These are phyloP conservation scores for Didymella arachidicola DNA, from an alignment of 2,329 filamentous ascomycete genomes.

Conservation along the genomic window DNA sequence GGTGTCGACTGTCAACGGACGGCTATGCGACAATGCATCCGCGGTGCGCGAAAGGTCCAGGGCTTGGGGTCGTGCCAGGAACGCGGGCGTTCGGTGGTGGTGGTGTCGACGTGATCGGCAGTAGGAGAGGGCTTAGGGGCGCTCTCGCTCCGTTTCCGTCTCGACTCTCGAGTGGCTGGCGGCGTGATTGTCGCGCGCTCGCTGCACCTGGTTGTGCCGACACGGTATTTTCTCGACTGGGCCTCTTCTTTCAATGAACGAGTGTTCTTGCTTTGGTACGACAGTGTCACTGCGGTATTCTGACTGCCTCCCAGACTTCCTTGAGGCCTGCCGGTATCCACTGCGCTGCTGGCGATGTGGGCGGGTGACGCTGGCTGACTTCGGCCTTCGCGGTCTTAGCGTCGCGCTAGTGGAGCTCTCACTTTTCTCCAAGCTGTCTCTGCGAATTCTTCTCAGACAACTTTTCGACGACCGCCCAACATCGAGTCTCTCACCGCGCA, in stretches of 20 bases:
- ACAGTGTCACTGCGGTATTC: background rate
- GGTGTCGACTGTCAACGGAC: conserved; percentile 31
- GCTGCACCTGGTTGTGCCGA: conserved; percentile 1
- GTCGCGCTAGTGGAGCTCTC: conserved; percentile 26
- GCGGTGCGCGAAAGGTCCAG: conserved; percentile 33
- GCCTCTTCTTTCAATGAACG: background rate
- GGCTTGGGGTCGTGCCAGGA: conserved; percentile 37
- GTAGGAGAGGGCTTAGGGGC: conserved; percentile 6
- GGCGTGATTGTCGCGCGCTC: conserved; percentile 11
- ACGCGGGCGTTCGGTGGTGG: conserved; percentile 24
- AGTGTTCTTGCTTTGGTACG: background rate
- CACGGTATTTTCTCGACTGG: background rate
- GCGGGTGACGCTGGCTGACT: conserved; percentile 8
- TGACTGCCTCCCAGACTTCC: background rate
- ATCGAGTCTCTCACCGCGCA: conserved; percentile 10
- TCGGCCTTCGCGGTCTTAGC: conserved; percentile 10
- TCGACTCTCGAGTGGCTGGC: conserved; percentile 3
- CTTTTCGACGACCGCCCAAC: conserved; percentile 21
- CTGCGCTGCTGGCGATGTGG: background rate
- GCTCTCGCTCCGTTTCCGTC: background rate
- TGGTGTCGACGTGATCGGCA: conserved; percentile 28
- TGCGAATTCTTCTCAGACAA: conserved; percentile 20
- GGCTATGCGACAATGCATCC: conserved; percentile 39
- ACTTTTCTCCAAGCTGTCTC: conserved; percentile 33
- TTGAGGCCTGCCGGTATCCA: conserved; percentile 3